Evolutionary conservation across 306 rosid genomes (phyloP).

Genomic region (Vigna trinervia): DNA sequence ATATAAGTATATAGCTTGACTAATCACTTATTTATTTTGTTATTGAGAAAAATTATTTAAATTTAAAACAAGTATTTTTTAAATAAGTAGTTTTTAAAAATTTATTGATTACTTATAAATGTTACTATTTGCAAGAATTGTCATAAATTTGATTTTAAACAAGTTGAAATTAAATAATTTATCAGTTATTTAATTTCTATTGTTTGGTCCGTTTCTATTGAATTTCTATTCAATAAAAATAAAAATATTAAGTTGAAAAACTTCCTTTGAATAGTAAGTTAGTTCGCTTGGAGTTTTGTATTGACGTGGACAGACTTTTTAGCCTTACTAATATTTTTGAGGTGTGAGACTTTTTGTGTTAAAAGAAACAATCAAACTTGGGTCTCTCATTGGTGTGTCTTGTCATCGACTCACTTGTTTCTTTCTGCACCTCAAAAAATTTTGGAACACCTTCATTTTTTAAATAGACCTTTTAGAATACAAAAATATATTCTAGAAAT

Average conservation of each 20-base stretch:
- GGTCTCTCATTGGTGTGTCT: background rate
- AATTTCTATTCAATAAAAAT: background rate
- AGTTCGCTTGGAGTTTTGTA: background rate
- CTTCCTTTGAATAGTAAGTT: background rate
- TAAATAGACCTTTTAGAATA: too few relatives aligned
- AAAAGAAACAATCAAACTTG: background rate
- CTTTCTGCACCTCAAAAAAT: too few relatives aligned
- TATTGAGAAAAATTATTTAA: too few relatives aligned
- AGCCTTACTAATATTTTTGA: background rate
- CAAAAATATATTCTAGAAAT: too few relatives aligned
- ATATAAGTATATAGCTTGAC: background rate
- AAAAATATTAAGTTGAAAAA: background rate
- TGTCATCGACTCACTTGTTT: too few relatives aligned
- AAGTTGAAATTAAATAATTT: background rate
- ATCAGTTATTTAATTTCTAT: background rate
- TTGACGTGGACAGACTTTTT: background rate
- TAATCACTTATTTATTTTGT: too few relatives aligned
- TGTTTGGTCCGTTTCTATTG: background rate
- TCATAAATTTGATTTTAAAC: background rate
- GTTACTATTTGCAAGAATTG: background rate
- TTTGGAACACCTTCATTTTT: too few relatives aligned
- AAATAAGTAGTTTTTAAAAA: too few relatives aligned
- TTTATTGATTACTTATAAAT: background rate
- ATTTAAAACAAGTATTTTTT: too few relatives aligned
- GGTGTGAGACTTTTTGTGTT: background rate